Evolutionary conservation across 2,329 filamentous ascomycete genomes (phyloP).

Genomic region (Beauveria brongniartii): DNA sequence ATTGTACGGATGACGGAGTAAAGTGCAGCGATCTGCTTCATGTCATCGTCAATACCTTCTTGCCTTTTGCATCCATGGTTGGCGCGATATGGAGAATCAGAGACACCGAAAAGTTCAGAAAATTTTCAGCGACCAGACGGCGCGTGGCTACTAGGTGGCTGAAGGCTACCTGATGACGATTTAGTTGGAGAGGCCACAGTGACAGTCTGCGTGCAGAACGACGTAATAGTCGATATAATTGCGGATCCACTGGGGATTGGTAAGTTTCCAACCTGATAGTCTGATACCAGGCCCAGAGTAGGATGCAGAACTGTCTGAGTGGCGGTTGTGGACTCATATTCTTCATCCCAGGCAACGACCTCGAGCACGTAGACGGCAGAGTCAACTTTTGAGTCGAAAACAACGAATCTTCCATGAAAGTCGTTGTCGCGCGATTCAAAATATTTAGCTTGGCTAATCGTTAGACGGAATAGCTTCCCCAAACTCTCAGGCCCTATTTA

Average conservation of each 20-base stretch:
- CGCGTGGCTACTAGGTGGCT: neutral
- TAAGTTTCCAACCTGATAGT: neutral
- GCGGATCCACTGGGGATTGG: neutral
- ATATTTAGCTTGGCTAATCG: neutral
- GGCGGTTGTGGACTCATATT: constrained; percentile 39
- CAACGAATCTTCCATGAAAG: constrained; percentile 24
- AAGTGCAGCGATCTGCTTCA: constrained; percentile 41
- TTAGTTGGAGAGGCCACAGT: neutral
- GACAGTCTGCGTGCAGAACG: constrained; percentile 4
- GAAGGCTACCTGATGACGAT: neutral
- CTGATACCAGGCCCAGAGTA: constrained; percentile 10
- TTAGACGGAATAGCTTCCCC: neutral
- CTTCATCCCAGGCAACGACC: constrained; percentile 54
- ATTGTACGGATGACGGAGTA: constrained; percentile 68
- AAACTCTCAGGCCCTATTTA: constrained; percentile 8
- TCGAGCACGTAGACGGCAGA: constrained; percentile 35
- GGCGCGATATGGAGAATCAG: constrained; percentile 41
- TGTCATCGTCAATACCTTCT: constrained; percentile 55
- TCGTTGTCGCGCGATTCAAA: constrained; percentile 30
- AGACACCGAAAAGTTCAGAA: constrained; percentile 31
- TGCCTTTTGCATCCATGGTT: constrained; percentile 59
- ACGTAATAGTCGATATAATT: neutral
- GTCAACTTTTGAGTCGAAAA: constrained; percentile 29
- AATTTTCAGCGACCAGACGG: neutral
- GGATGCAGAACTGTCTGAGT: constrained; percentile 27